Base-by-base conservation (phyloP, 1,284 basidiomycete genomes). In the Testicularia cyperi region DNA sequence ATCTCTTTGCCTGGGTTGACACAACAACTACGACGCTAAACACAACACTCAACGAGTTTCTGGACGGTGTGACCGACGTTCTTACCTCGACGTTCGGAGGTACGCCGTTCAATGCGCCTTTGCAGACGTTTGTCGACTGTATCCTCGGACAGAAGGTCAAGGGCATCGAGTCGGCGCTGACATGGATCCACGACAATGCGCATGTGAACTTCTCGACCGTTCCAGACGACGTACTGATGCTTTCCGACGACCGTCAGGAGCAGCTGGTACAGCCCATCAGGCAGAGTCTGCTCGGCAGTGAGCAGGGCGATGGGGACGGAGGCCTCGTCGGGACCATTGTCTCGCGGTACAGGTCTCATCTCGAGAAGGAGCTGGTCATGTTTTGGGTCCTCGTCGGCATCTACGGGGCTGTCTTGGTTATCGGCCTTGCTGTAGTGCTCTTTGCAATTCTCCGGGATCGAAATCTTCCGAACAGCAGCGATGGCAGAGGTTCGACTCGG, bases 101-200 rank as follows among this genome's bases (percentile, higher is more conserved):
- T 5, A 65, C 65, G 20, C 55, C 60, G 1, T 61, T 70, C 27
- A 49, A 60, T 22, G 45, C 36, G 6, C 54, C 61, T 2, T 42
- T 67, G n/a, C 70, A 68, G 41, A 60, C 47, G 3, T 57, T 68
- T 29, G 43, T 60, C 16, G 30, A 60, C 29, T 98, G 94, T 76
- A 82, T 96, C 67, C 82, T 97, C 58, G 92, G 92, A 5, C 83
- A 83, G 51, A 98, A 98, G 76, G 85, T 97, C 36, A 81, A 84
- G 44, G 88, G 86, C 6, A 82, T 98, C 65, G 88, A 92, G 77
- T 82, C 84, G 16, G 92, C 88, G 7, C 80, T 97, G 37, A 95
- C 90, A 0, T 97, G 94, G 83, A 81, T 97, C 53, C 87, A 92
- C 67, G 80, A 91, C 60, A 91, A 94, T 75, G 85, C 92, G 27